Base-by-base conservation (phyloP, 176 grass and related monocot genomes). In the sorghum (Sorghum bicolor) region DNA sequence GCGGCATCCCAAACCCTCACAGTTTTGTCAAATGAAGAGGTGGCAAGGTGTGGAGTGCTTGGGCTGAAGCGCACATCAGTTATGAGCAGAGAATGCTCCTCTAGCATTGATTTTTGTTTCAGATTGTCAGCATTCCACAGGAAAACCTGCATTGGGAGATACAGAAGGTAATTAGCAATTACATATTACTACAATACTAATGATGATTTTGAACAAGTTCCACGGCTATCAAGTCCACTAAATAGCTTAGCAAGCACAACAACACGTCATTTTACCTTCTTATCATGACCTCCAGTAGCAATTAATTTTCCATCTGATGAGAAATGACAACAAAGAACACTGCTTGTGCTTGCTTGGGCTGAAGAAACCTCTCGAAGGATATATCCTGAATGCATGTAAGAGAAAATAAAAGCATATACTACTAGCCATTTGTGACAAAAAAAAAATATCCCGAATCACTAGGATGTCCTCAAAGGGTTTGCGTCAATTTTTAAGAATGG, bases 21-120 rank as follows among this genome's bases (percentile, higher is more conserved):
- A 38, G 92, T 98, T 91, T 91, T 94, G 75, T 98, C 96, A 93
- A 88, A 98, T 73, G 96, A 98, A 63, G 96, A 98, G 11, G 93
- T 98, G 66, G 92, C 96, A 61, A 98, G 80, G 11, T 64, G 87
- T 52, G 89, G 82, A 76, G 82, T 87, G 68, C 73, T 93, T 88
- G 91, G 85, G 77, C 93, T 93, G 71, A 98, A 98, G 47, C 91
- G 87, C 43, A 98, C 96, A 85, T 95, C 96, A 63, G 91, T 95
- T 72, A 98, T 95, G 76, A 92, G 64, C 24, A 77, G 64, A 65
- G 90, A 90, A 81, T 98, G 96, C 40, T 98, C 93, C 41, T 98
- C 93, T 26, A 98, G 38, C 69, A 79, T 77, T 70, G 93, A 93
- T 44, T 93, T 98, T 63, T 80, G 89, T 76, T 95, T 93, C 70